Conservation (phyloP, 805 yeast genomes). For the Starmera dryadoides region DNA sequence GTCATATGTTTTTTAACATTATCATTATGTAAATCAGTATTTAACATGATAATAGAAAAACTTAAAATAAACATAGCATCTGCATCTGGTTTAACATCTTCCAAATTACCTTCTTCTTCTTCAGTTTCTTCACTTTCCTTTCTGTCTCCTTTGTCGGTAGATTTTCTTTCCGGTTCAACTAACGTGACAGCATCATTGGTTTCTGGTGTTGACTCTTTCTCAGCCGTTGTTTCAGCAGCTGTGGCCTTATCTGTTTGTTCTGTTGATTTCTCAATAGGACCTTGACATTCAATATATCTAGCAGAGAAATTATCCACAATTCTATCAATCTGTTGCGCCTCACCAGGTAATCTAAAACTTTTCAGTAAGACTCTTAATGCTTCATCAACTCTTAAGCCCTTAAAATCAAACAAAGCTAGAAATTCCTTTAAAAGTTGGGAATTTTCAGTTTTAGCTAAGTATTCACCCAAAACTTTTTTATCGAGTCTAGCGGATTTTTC, state of each 20-base stretch:
- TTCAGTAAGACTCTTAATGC: conserved; percentile 78
- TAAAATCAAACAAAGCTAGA: conserved; percentile 66
- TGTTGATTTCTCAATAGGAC: too few relatives aligned
- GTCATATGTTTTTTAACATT: conserved; percentile 91
- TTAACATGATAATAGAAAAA: conserved; percentile 88
- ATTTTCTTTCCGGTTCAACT: conserved; percentile 1
- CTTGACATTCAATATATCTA: conserved; percentile 63
- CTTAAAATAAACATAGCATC: conserved; percentile 88
- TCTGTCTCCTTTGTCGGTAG: conserved; percentile 7
- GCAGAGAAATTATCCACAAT: conserved; percentile 82
- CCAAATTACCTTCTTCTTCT: conserved; percentile 25
- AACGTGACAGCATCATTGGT: background rate
- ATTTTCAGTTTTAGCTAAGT: conserved; percentile 70
- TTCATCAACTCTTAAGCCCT: conserved; percentile 81
- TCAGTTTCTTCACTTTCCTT: conserved; percentile 15
- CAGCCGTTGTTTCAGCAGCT: background rate
- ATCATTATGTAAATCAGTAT: conserved; percentile 91
- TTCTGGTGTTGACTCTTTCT: conserved; percentile 1
- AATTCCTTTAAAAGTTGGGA: conserved; percentile 53
- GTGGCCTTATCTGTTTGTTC: background rate
- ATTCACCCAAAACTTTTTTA: conserved; percentile 83
- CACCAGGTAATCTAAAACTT: conserved; percentile 91
- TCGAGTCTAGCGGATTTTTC: conserved; percentile 76
- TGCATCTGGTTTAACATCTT: conserved; percentile 61
- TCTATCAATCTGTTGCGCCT: conserved; percentile 93